These are phyloP conservation scores for Elongisporangium senticosum DNA, from an alignment of 352 stramenopile genomes.

Conservation along the genomic window DNA sequence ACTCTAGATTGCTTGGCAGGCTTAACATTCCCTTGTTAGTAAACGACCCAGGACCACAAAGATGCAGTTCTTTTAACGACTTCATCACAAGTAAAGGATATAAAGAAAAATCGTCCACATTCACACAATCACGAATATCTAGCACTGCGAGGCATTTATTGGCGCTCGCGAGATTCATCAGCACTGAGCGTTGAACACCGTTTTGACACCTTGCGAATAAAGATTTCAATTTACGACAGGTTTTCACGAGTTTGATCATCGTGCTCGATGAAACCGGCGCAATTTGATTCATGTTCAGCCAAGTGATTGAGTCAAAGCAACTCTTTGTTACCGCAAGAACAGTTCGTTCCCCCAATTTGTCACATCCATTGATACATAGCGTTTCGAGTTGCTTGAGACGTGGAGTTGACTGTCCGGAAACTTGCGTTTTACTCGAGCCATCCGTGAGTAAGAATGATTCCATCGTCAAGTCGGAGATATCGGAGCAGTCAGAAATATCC, in stretches of 20 bases:
- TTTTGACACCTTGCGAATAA: conserved; percentile 28
- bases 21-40: conserved; percentile 34
- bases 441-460: conserved; percentile 39
- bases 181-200: conserved; percentile 34
- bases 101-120: conserved; percentile 53
- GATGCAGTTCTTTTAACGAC: conserved; percentile 36
- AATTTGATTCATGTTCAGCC: conserved; percentile 34
- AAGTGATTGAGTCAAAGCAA: conserved; percentile 19
- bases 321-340: conserved; percentile 26
- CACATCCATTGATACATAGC: conserved; percentile 20
- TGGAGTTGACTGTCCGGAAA: background rate
- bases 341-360: conserved; percentile 21
- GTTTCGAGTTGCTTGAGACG: conserved; percentile 18
- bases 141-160: conserved; percentile 53
- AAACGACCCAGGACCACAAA: conserved; percentile 30
- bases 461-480: conserved; percentile 39
- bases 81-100: conserved; percentile 60
- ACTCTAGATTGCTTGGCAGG: conserved; percentile 30
- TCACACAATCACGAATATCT: conserved; percentile 42
- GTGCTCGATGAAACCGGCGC: conserved; percentile 13
- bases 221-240: conserved; percentile 16
- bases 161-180: conserved; percentile 41
- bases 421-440: conserved; percentile 11
- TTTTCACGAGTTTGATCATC: conserved; percentile 37
- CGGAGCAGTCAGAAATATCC: conserved; percentile 38